A percentile compares a stretch with the other conserved stretches of the same genome.
These are phyloP conservation scores for Tephrocybe sp. DNA, from an alignment of 768 basidiomycete species.

Conservation along the genomic window DNA sequence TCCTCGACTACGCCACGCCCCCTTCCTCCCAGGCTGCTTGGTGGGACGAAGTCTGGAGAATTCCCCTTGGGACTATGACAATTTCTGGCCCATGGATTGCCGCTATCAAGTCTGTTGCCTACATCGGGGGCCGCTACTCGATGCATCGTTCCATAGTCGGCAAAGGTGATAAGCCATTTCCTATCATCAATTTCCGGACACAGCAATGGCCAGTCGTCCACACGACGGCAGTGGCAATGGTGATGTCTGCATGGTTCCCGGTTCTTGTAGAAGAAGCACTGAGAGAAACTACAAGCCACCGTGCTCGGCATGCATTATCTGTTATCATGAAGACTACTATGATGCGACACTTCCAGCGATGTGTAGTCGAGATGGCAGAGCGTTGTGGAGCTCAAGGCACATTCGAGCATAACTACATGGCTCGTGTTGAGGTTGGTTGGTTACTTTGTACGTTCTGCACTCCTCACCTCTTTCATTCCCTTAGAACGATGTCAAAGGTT, in stretches of 20 bases:
- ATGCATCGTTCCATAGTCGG: constrained; percentile 54
- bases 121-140: constrained; percentile 58
- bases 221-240: constrained; percentile 50
- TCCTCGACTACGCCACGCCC: constrained; percentile 40
- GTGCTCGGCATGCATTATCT: constrained; percentile 54
- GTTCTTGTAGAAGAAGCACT: constrained; percentile 34
- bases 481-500: constrained; percentile 54
- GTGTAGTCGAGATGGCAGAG: constrained; percentile 52
- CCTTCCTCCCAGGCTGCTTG: constrained; percentile 44
- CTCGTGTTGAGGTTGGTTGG: constrained; percentile 46
- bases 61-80: constrained; percentile 53
- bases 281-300: constrained; percentile 38
- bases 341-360: constrained; percentile 52
- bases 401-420: constrained; percentile 64
- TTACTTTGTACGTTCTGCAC: constrained; percentile 1
- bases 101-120: constrained; percentile 52
- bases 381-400: constrained; percentile 68
- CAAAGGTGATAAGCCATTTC: constrained; percentile 39
- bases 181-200: constrained; percentile 63
- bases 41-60: constrained; percentile 58
- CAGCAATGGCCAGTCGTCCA: constrained; percentile 62
- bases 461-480: constrained; percentile 14
- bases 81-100: constrained; percentile 51
- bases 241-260: constrained; percentile 51
- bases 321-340: constrained; percentile 57